These are phyloP conservation scores for Phytophthora citricola DNA, from an alignment of 352 stramenopile species.

Conservation along the genomic window DNA sequence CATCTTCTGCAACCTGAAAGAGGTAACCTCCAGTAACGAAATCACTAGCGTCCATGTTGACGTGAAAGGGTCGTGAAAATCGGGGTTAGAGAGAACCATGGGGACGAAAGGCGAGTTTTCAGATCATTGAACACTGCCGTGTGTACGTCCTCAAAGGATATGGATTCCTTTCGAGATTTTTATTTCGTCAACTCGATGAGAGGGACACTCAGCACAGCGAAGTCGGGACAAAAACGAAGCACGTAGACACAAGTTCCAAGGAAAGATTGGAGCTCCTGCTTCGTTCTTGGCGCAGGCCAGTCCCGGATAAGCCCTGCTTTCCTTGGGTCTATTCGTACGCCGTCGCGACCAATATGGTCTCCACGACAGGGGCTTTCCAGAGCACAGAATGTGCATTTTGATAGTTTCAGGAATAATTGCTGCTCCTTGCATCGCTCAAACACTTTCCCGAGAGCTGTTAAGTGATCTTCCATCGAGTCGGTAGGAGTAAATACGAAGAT, in stretches of 20 bases:
- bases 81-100: not conserved
- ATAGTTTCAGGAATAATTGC: conserved; percentile 7
- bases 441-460: conserved; percentile 1
- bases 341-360: not conserved
- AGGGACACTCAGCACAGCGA: not conserved
- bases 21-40: conserved; percentile 7
- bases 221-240: conserved; percentile 6
- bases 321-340: conserved; percentile 9
- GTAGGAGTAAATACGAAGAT: conserved; percentile 5
- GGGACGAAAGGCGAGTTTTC: not conserved
- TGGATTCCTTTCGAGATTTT: not conserved
- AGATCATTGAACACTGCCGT: not conserved
- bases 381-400: conserved; percentile 17
- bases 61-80: conserved; percentile 7
- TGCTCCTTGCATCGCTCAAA: conserved; percentile 3
- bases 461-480: conserved; percentile 1
- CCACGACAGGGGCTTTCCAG: conserved; percentile 6
- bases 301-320: conserved; percentile 2
- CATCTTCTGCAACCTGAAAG: conserved; percentile 9
- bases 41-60: conserved; percentile 11
- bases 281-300: not conserved
- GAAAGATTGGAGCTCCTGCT: not conserved
- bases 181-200: conserved; percentile 10
- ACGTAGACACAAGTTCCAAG: conserved; percentile 18
- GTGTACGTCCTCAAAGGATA: conserved; percentile 2